phyloP scores from a whole-genome alignment of 2,329 filamentous ascomycete genomes.

The Penicillium sp. region DNA sequence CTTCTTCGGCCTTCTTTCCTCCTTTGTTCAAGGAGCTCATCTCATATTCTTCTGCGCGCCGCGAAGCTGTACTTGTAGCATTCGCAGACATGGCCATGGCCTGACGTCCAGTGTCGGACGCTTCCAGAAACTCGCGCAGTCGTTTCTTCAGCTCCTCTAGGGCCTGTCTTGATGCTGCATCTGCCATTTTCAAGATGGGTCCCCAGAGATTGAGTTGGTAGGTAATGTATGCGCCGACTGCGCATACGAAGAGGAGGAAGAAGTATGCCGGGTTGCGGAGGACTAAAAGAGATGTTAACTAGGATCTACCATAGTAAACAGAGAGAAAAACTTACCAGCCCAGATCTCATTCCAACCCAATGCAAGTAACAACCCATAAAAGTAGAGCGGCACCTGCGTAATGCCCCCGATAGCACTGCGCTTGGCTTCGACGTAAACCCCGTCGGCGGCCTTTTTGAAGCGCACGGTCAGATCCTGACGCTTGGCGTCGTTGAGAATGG shows the following conservation, averaged over 20 bases:
- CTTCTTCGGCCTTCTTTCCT: constrained; percentile 26
- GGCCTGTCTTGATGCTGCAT: constrained; percentile 81
- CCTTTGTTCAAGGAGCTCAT: constrained; percentile 38
- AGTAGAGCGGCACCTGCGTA: constrained; percentile 89
- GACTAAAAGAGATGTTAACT: constrained; percentile 52
- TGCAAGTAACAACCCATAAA: constrained; percentile 82
- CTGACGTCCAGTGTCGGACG: constrained; percentile 77
- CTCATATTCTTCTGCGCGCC: constrained; percentile 53
- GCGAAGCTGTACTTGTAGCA: constrained; percentile 33
- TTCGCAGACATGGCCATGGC: constrained; percentile 69
- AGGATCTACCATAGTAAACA: background rate
- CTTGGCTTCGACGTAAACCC: constrained; percentile 97
- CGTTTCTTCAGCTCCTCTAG: constrained; percentile 88
- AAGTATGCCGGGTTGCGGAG: constrained; percentile 92
- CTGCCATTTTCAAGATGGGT: constrained; percentile 91
- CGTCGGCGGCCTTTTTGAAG: constrained; percentile 98
- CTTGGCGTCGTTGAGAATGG: constrained; percentile 84
- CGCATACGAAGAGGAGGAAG: constrained; percentile 74
- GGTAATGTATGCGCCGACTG: constrained; percentile 76
- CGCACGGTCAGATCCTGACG: constrained; percentile 85
- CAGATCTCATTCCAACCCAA: constrained; percentile 99
- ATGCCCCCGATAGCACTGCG: constrained; percentile 93
- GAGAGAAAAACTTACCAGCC: constrained; percentile 61
- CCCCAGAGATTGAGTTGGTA: constrained; percentile 94
- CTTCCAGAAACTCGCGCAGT: constrained; percentile 83